These are phyloP conservation scores for Saccharomycopsis sp. DNA, from an alignment of 805 yeast species.

Conservation along the genomic window DNA sequence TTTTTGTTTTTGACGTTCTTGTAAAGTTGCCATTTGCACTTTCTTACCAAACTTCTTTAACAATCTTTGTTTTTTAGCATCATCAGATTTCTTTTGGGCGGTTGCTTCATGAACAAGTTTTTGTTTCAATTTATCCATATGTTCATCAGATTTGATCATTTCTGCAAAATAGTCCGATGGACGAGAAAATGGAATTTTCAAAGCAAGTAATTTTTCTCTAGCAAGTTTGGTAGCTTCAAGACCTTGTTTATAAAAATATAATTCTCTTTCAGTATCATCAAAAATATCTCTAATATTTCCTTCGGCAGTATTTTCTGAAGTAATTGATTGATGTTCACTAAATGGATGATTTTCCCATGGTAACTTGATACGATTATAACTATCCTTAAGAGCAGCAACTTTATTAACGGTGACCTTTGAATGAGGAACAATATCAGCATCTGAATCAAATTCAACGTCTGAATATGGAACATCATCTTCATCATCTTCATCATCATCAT, in stretches of 20 bases:
- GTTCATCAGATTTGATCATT: constrained; percentile 96
- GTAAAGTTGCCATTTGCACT: constrained; percentile 88
- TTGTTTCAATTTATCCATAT: constrained; percentile 86
- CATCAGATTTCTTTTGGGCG: constrained; percentile 42
- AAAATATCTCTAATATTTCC: constrained; percentile 72
- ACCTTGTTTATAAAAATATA: constrained; percentile 92
- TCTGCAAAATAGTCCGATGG: constrained; percentile 97
- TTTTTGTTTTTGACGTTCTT: constrained; percentile 89
- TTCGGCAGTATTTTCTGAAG: constrained; percentile 51
- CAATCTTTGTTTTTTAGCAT: constrained; percentile 89
- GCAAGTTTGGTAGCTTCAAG: constrained; percentile 72
- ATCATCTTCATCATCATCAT: constrained; percentile 40
- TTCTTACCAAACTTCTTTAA: constrained; percentile 96
- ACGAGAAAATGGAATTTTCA: constrained; percentile 80
- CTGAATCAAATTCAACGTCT: constrained; percentile 87
- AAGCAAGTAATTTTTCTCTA: constrained; percentile 50
- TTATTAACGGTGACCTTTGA: constrained; percentile 86
- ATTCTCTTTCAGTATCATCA: constrained; percentile 92
- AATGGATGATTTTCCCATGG: constrained; percentile 56
- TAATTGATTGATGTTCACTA: constrained; percentile 72
- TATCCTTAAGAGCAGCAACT: constrained; percentile 65
- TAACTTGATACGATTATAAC: constrained; percentile 55
- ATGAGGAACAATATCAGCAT: constrained; percentile 89
- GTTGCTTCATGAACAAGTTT: constrained; percentile 67
- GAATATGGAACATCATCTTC: constrained; percentile 81